Evolutionary conservation across 169 alveolate species (phyloP), one percentile per base, ranked within the genome.

Genomic region (Cryptosporidium sp.): DNA sequence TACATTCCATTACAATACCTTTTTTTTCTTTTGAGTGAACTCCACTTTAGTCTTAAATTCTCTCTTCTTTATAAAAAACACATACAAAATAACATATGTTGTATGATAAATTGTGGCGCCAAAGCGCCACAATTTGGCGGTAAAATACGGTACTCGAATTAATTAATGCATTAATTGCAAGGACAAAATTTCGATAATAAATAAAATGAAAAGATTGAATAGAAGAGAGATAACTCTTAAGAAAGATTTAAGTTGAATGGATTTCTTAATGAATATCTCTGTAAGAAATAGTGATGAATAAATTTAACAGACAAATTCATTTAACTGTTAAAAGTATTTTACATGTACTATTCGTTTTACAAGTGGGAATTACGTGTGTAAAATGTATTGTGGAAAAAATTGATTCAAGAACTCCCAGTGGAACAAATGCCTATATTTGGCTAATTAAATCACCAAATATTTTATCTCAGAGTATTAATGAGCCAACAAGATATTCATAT

Each of bases 401-500:
- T 37, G 89, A 80, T 29, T 80, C 89, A 16, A 80, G 35, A 42
- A 80, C 75, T 12, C 42, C 65, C 7, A 39, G 80, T 26, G 80
- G 89, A 8, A 3, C 75, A 48, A 80, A 80, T 80, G 89, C 80
- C 3, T 80, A 80, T 39, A 80, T 80, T 80, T 80, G 89, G 89
- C 29, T 80, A 21, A 65, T 80, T 31, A 80, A 80, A 33, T 80
- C 89, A 2, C 89, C 89, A 62, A 80, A 33, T 62, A 60, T 80
- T 29, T 33, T 80, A 12, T 62, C 89, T 39, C 89, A 80, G 21
- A 65, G 53, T 33, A 62, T 80, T 35, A 80, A 80, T 80, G 89
- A 80, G 26, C 89, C 89, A 62, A 21, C 45, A 26, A 80, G 89
- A 48, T 80, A 80, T 65, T 80, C 89, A 3, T 80, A 62, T 62